Conservation (phyloP, 1,139 yeast species). For the Lodderomyces jiufengensis region DNA sequence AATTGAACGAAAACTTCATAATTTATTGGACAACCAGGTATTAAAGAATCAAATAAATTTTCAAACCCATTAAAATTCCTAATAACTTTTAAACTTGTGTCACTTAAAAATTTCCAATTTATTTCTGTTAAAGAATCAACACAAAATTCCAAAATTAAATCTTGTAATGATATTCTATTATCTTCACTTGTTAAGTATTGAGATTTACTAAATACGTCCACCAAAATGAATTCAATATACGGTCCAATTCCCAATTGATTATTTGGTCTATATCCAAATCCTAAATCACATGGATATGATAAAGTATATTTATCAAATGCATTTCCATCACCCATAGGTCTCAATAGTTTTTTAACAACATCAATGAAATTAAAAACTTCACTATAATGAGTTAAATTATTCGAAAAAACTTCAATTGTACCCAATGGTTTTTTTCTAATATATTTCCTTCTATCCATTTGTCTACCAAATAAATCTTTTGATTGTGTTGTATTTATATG, state of each 20-base stretch:
- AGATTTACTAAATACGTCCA: slow-evolving; percentile 59
- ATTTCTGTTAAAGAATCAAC: slow-evolving; percentile 53
- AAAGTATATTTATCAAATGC: slow-evolving; percentile 38
- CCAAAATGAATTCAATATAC: slow-evolving; percentile 66
- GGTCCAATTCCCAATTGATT: slow-evolving; percentile 70
- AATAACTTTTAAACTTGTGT: slow-evolving; percentile 29
- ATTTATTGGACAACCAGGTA: slow-evolving; percentile 19
- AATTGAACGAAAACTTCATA: slow-evolving; percentile 41
- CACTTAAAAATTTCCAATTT: slow-evolving; percentile 59
- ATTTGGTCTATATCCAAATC: slow-evolving; percentile 50
- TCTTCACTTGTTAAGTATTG: slow-evolving; percentile 23
- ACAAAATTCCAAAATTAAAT: slow-evolving; percentile 50
- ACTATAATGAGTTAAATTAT: slow-evolving; percentile 39
- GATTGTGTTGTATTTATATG: slow-evolving; percentile 12
- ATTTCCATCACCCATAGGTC: slow-evolving; percentile 20
- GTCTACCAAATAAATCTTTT: slow-evolving; percentile 9
- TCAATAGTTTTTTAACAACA: slow-evolving; percentile 39
- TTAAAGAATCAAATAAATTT: slow-evolving; percentile 36
- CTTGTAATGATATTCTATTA: slow-evolving; percentile 49
- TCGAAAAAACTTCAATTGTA: slow-evolving; percentile 32
- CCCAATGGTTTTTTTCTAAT: slow-evolving; percentile 25
- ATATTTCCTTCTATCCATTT: slow-evolving; percentile 17
- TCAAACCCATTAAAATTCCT: slow-evolving; percentile 44
- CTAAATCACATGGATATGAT: slow-evolving; percentile 66
- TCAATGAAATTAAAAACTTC: slow-evolving; percentile 63